Evolutionary conservation across 176 grass and related monocot genomes (phyloP).

Genomic region (Typha latifolia): DNA sequence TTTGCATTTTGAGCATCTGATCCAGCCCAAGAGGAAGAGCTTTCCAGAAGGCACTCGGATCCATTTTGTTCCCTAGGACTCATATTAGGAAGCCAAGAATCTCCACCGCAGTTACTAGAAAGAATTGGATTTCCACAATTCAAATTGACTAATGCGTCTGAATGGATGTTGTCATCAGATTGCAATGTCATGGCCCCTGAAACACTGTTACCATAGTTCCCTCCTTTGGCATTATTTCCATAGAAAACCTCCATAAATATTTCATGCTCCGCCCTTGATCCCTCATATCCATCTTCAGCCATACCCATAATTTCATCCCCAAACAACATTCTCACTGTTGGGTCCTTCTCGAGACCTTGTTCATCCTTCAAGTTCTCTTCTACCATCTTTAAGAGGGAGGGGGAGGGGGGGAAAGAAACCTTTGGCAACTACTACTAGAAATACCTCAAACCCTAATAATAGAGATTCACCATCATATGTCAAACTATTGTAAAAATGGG

Average conservation of each 20-base stretch:
- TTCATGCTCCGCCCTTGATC: constrained; percentile 43
- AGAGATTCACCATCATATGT: not conserved
- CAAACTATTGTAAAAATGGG: not conserved
- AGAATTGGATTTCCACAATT: constrained; percentile 7
- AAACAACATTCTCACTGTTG: constrained; percentile 58
- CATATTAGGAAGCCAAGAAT: not conserved
- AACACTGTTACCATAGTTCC: not conserved
- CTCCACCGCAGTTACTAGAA: not conserved
- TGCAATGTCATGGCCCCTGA: constrained; percentile 13
- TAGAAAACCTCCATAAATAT: constrained; percentile 70
- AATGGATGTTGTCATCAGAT: constrained; percentile 1
- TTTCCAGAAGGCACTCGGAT: constrained; percentile 4
- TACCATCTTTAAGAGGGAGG: constrained; percentile 12
- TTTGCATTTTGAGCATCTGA: constrained; percentile 15
- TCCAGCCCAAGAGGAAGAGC: not conserved
- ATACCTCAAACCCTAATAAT: not conserved
- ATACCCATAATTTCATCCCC: constrained; percentile 45
- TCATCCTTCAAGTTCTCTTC: constrained; percentile 4
- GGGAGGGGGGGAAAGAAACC: not conserved
- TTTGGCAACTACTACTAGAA: not conserved
- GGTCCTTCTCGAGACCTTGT: constrained; percentile 39
- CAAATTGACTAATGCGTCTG: not conserved
- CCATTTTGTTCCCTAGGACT: constrained; percentile 2
- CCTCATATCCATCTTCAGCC: constrained; percentile 31
- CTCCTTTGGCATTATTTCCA: not conserved